Evolutionary conservation across 1,284 basidiomycete genomes (phyloP), one percentile per base, ranked within the genome.

Genomic region (Trametes versicolor): DNA sequence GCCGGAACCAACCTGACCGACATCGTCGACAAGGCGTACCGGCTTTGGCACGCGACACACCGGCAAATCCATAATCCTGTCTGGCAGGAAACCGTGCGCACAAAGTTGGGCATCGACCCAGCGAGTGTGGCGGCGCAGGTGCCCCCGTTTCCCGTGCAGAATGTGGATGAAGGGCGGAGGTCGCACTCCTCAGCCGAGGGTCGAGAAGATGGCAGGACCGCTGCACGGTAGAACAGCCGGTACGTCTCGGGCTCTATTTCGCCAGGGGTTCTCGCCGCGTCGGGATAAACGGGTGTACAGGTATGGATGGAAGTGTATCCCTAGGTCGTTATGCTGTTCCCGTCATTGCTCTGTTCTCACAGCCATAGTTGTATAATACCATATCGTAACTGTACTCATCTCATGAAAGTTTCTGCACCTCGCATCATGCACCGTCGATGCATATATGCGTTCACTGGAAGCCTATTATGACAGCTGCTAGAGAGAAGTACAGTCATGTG

Each of bases 11-110:
- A 73, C 76, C 3, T 60, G 1, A 4, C 27, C 8, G 41, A 55
- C 5, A 64, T 74, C 41, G 50, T 68, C 15, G 2, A 23, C 23
- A 56, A 60, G 49, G 70, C 71, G 27, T 68, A 72, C 58, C n/a
- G 34, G 4, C 51, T 71, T 8, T 74, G 70, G 70, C 13, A 8
- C 25, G 4, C 52, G 8, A 72, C 72, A 4, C 32, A 58, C 12
- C 47, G 49, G 10, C 1, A 17, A 0, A 39, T 63, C 27, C 45
- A 50, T 7, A 23, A 27, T 0, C 54, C 29, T 4, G 55, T 25
- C 1, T 69, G 62, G 41, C 37, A 21, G 29, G 7, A 43, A 0
- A 48, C 29, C 50, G 19, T 64, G 10, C 17, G 39, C 10, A 1
- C 25, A 1, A 25, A 8, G 8, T 25, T 62, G 15, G 32, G 32